These are phyloP conservation scores for Tricholoma hemisulphureum DNA, from an alignment of 768 basidiomycete species.

Conservation along the genomic window DNA sequence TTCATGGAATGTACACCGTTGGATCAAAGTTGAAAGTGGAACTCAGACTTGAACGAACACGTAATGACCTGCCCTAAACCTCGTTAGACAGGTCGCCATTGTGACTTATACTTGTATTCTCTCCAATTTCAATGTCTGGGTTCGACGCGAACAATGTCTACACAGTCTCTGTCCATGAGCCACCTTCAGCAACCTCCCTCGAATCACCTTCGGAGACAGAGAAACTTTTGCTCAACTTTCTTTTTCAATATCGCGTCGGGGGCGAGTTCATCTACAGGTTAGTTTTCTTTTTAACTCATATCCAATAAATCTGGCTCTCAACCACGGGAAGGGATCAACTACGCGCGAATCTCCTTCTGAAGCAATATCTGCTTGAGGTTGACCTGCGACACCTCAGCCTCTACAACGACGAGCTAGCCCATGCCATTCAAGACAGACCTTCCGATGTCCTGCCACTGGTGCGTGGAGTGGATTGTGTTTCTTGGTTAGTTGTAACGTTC, in stretches of 20 bases:
- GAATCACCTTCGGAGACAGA: slow-evolving; percentile 82
- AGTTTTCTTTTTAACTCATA: slow-evolving; percentile 16
- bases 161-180: slow-evolving; percentile 75
- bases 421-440: slow-evolving; percentile 85
- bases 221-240: slow-evolving; percentile 78
- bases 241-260: slow-evolving; percentile 83
- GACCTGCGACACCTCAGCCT: slow-evolving; percentile 75
- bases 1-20: slow-evolving; percentile 19
- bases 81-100: slow-evolving; percentile 15
- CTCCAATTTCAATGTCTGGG: slow-evolving; percentile 58
- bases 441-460: slow-evolving; percentile 88
- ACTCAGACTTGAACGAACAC: slow-evolving; percentile 17
- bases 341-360: slow-evolving; percentile 83
- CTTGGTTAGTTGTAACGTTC: background rate
- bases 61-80: slow-evolving; percentile 27
- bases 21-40: background rate
- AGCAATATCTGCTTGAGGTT: slow-evolving; percentile 84
- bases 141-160: slow-evolving; percentile 83
- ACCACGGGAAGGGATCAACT: slow-evolving; percentile 68
- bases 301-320: slow-evolving; percentile 8
- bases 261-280: slow-evolving; percentile 92
- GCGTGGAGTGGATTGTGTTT: slow-evolving; percentile 21
- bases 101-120: background rate
- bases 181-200: slow-evolving; percentile 50
- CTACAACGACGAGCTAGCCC: slow-evolving; percentile 93